These are phyloP conservation scores for Lactarius evosmus DNA, from an alignment of 768 basidiomycete species.

Conservation along the genomic window DNA sequence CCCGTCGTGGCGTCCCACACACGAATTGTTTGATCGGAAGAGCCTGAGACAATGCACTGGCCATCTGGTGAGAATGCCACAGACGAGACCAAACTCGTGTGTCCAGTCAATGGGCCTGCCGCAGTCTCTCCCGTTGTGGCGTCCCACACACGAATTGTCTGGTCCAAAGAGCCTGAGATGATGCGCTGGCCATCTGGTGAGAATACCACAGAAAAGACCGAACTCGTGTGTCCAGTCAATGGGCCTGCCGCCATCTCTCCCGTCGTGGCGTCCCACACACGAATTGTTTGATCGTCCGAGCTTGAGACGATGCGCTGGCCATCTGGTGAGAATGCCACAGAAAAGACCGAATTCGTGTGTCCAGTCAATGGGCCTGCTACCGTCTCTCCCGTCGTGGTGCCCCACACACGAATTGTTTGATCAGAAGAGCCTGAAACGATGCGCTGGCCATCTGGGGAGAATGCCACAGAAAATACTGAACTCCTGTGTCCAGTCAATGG, in stretches of 20 bases:
- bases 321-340: not conserved
- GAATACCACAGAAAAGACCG: not conserved
- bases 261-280: not conserved
- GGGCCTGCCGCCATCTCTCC: not conserved
- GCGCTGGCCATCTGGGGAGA: conserved; percentile 7
- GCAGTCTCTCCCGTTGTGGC: not conserved
- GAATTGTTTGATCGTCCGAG: not conserved
- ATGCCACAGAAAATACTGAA: not conserved
- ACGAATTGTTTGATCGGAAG: not conserved
- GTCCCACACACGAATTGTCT: too few relatives aligned
- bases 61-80: conserved; percentile 7
- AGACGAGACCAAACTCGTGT: not conserved
- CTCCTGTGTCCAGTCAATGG: not conserved
- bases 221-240: not conserved
- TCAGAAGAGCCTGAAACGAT: conserved; percentile 5
- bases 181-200: not conserved
- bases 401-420: conserved; percentile 8
- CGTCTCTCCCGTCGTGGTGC: not conserved
- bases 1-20: not conserved
- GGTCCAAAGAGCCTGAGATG: too few relatives aligned
- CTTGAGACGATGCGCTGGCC: not conserved
- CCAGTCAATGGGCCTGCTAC: not conserved
- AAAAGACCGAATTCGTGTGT: not conserved
- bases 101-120: not conserved
- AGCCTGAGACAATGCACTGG: not conserved